A percentile compares a stretch with the other conserved stretches of the same genome.
These are phyloP conservation scores for Tirmania nivea DNA, from an alignment of 495 filamentous ascomycete genomes.

Conservation along the genomic window DNA sequence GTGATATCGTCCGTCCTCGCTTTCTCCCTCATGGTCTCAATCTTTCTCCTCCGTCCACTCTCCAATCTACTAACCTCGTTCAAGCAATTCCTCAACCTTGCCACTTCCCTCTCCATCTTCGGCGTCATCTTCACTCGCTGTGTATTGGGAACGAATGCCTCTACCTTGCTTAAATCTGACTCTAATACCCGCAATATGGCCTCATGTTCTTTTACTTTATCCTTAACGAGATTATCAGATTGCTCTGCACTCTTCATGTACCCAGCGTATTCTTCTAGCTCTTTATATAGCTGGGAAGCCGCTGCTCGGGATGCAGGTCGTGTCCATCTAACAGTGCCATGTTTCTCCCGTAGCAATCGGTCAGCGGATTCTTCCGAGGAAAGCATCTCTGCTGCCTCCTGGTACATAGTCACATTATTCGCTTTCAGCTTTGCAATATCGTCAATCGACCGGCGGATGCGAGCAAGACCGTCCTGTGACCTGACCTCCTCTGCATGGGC, in stretches of 20 bases:
- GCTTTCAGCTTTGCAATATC: constrained; percentile 71
- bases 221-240: constrained; percentile 59
- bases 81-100: constrained; percentile 47
- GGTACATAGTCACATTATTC: constrained; percentile 50
- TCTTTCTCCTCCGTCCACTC: constrained; percentile 48
- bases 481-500: constrained; percentile 87
- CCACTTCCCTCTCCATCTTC: constrained; percentile 55
- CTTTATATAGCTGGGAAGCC: constrained; percentile 50
- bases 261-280: constrained; percentile 58
- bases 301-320: constrained; percentile 46
- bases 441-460: constrained; percentile 51
- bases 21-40: constrained; percentile 54
- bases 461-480: constrained; percentile 68
- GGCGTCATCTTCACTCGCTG: constrained; percentile 56
- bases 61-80: constrained; percentile 71
- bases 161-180: constrained; percentile 30
- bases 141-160: constrained; percentile 69
- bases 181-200: constrained; percentile 54
- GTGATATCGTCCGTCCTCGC: constrained; percentile 76
- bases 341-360: constrained; percentile 45
- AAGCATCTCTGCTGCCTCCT: constrained; percentile 59
- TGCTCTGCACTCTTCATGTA: constrained; percentile 70
- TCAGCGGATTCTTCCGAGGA: constrained; percentile 68
- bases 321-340: constrained; percentile 74
- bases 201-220: constrained; percentile 58